Base-by-base conservation (phyloP, 2,329 filamentous ascomycete genomes). In the Aspergillus clavatus region DNA sequence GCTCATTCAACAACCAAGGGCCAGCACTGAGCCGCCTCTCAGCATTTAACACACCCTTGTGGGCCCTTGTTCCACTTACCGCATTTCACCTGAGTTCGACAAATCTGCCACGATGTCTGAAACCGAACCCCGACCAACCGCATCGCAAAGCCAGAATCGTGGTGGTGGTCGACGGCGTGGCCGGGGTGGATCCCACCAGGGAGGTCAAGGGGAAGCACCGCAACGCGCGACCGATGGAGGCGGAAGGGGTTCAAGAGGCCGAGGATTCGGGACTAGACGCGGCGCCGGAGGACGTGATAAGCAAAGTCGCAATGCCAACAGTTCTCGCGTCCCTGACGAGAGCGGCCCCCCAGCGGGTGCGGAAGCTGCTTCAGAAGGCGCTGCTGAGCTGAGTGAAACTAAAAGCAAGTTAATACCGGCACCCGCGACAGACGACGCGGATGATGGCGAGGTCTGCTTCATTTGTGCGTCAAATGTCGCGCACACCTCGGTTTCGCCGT, bases 381-480 rank as follows among this genome's bases (percentile, higher is more conserved):
- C 69, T 67, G 56, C 57, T 43, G 60, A 62, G 57, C 4, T 10
- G 10, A 61, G 57, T 43, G 64, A 66, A 36, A 47, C 41, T 39
- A 54, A 55, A 39, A 52, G 45, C 44, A 65, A 67, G 58, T 60
- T 58, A 40, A 54, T 60, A 26, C 45, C 55, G 21, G 42, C 41
- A 24, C 52, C 54, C 12, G 59, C 57, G 27, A 57, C 60, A 11
- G 66, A 69, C 3, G 79, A 79, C 38, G 79, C 77, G 19, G 73
- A 74, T 23, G 86, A 89, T 45, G 84, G 77, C 21, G 89, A 96
- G 51, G 80, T 96, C 50, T 98, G 93, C 79, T 97, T 97, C 70
- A 98, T 98, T 62, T 98, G 93, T 70, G 91, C 93, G 45, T 95
- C 90, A 54, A 81, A 84, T 2, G 84, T 98, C 38, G 82, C 86